phyloP scores from a whole-genome alignment of 2,329 filamentous ascomycete species.

The Phaeoacremonium minimum region DNA sequence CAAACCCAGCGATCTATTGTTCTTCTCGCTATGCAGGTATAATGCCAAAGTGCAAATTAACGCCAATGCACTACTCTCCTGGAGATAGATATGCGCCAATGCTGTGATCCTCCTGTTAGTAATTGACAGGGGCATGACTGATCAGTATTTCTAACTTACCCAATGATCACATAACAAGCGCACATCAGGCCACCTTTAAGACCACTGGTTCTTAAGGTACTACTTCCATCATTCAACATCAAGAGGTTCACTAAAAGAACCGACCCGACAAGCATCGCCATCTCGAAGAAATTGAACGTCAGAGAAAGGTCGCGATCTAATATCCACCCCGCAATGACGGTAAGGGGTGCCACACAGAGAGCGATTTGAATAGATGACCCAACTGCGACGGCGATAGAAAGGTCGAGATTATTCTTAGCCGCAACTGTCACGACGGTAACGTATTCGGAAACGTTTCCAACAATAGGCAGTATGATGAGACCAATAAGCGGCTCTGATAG shows the following conservation, averaged over 20 bases:
- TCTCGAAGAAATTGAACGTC: constrained; percentile 86
- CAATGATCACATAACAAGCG: constrained; percentile 64
- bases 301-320: constrained; percentile 65
- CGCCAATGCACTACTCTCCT: no score
- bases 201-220: constrained; percentile 57
- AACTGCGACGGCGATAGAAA: constrained; percentile 67
- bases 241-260: constrained; percentile 84
- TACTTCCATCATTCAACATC: constrained; percentile 78
- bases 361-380: constrained; percentile 70
- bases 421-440: constrained; percentile 67
- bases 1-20: no score
- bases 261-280: constrained; percentile 76
- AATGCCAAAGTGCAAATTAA: no score
- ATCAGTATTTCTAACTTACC: constrained; percentile 46
- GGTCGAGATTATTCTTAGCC: constrained; percentile 71
- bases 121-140: not conserved
- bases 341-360: constrained; percentile 63
- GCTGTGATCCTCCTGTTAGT: not conserved
- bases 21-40: no score
- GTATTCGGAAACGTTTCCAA: constrained; percentile 69
- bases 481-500: constrained; percentile 65
- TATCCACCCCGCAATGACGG: constrained; percentile 68
- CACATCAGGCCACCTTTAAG: constrained; percentile 66
- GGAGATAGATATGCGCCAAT: not conserved
- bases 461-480: constrained; percentile 68